Conservation (phyloP, 225 moss, liverwort and hornwort species). For the Antitrichia curtipendula region DNA sequence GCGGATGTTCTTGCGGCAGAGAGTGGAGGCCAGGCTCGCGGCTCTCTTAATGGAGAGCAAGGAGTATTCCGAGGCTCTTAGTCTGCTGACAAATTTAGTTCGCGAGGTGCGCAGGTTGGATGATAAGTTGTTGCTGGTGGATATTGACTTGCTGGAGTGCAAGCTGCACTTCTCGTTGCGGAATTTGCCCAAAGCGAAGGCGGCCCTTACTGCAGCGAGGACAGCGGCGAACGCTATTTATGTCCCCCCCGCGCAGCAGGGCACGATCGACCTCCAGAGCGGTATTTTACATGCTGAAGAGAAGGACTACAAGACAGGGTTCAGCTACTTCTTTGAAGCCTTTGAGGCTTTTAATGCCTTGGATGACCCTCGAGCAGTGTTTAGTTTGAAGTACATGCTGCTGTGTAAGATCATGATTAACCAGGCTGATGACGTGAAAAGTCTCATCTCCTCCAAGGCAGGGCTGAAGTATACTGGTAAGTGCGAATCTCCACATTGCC, state of each 20-base stretch:
- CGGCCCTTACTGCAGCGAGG: slow-evolving; percentile 82
- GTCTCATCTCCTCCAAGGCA: slow-evolving; percentile 89
- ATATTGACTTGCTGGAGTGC: slow-evolving; percentile 87
- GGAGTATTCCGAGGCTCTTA: slow-evolving; percentile 83
- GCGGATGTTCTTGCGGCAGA: slow-evolving; percentile 77
- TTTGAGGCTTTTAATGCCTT: slow-evolving; percentile 92
- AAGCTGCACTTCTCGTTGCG: slow-evolving; percentile 82
- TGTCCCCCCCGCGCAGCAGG: slow-evolving; percentile 84
- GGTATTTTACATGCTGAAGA: slow-evolving; percentile 91
- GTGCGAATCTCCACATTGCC: not conserved
- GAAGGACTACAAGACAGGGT: slow-evolving; percentile 93
- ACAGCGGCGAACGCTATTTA: slow-evolving; percentile 96
- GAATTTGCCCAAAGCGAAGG: slow-evolving; percentile 93
- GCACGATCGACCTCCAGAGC: slow-evolving; percentile 90
- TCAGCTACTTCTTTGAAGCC: slow-evolving; percentile 95
- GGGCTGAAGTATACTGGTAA: slow-evolving; percentile 82
- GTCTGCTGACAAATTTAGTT: slow-evolving; percentile 74
- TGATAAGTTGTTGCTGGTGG: slow-evolving; percentile 87
- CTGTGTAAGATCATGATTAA: slow-evolving; percentile 97
- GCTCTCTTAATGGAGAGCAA: slow-evolving; percentile 79
- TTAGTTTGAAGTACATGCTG: slow-evolving; percentile 90
- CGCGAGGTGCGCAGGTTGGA: slow-evolving; percentile 86
- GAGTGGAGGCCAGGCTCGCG: slow-evolving; percentile 81
- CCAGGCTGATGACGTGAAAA: slow-evolving; percentile 75
- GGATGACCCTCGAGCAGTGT: slow-evolving; percentile 82